Conservation (phyloP, 352 stramenopile species). For the Globisporangium emineosum region DNA sequence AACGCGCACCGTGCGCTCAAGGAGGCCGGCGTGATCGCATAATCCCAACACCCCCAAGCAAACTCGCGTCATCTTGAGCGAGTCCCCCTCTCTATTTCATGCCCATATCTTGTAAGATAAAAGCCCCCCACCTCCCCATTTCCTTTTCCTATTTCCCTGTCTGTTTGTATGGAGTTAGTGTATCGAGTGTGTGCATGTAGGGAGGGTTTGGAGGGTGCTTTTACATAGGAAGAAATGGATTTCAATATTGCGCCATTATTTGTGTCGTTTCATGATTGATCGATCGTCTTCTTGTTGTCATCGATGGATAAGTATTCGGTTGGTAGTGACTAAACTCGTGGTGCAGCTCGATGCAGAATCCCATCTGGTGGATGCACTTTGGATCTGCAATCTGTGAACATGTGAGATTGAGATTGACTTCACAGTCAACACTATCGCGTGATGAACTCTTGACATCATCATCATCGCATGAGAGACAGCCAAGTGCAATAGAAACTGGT, state of each 20-base stretch:
- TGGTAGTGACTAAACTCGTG: neutral
- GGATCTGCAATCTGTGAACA: conserved; percentile 4
- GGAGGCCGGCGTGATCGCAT: conserved; percentile 74
- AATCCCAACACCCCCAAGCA: conserved; percentile 18
- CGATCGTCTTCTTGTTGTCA: conserved; percentile 1
- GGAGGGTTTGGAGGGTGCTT: neutral
- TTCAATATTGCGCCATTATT: neutral
- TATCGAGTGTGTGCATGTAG: neutral
- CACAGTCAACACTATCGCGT: no score
- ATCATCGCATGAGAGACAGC: neutral
- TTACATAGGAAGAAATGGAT: conserved; percentile 7
- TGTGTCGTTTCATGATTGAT: neutral
- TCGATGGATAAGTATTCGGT: neutral
- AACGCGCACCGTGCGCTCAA: conserved; percentile 75
- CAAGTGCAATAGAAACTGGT: conserved; percentile 1
- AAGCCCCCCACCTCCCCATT: conserved; percentile 16
- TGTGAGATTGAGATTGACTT: no score
- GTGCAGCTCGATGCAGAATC: neutral
- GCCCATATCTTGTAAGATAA: conserved; percentile 41
- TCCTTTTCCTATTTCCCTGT: conserved; percentile 16
- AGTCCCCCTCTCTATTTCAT: conserved; percentile 18
- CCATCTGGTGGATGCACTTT: conserved; percentile 10
- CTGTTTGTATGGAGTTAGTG: conserved; percentile 15
- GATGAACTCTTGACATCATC: neutral
- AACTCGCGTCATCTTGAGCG: conserved; percentile 10